Conservation (phyloP, 352 stramenopile genomes). For the Hyaloperonospora arabidopsidis region DNA sequence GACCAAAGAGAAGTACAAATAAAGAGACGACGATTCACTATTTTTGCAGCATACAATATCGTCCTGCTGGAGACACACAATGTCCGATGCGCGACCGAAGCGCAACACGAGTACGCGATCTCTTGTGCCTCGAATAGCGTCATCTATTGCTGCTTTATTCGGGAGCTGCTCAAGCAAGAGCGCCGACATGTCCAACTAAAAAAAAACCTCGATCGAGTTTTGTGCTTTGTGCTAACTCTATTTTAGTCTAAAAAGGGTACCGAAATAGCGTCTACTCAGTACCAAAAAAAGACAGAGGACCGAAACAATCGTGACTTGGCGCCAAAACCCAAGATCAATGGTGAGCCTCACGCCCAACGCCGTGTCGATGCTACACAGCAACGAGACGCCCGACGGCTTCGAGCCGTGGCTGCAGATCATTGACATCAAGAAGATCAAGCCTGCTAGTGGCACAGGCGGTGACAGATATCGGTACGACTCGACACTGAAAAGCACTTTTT, state of each 20-base stretch:
- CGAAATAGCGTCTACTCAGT: neutral
- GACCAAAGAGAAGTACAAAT: neutral
- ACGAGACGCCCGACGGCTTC: constrained; percentile 74
- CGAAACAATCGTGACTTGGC: neutral
- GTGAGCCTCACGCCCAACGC: constrained; percentile 80
- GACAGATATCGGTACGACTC: constrained; percentile 58
- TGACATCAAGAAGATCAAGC: constrained; percentile 85
- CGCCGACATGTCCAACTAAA: constrained; percentile 7
- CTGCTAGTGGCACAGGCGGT: constrained; percentile 54
- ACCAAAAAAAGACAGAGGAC: neutral
- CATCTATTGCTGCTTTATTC: constrained; percentile 62
- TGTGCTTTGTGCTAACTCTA: too few species aligned
- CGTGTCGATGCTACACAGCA: constrained; percentile 81
- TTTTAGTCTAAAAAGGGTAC: too few species aligned
- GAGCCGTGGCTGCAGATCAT: constrained; percentile 85
- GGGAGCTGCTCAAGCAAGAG: constrained; percentile 59
- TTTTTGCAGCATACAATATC: constrained; percentile 50
- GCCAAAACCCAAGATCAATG: constrained; percentile 33
- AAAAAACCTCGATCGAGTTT: neutral
- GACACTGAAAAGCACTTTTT: neutral
- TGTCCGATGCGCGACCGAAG: constrained; percentile 59
- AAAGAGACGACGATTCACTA: neutral
- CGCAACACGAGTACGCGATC: constrained; percentile 79
- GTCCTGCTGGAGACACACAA: constrained; percentile 76
- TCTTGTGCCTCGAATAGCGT: constrained; percentile 67